Evolutionary conservation across 2,329 filamentous ascomycete genomes (phyloP).

Genomic region (Pseudovirgaria hyperparasitica): DNA sequence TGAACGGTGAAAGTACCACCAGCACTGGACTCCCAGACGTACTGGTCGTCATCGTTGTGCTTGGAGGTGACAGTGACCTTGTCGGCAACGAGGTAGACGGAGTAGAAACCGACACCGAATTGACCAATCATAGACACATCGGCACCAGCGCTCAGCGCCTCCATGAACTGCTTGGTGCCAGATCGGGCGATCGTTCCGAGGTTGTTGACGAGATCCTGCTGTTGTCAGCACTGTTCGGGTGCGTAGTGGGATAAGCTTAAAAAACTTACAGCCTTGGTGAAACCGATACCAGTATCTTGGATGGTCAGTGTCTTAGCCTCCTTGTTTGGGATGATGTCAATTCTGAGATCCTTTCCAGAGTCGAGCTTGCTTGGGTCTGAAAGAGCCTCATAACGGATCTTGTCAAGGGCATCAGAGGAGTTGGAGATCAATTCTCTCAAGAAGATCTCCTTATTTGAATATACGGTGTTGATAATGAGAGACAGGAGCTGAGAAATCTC

Average conservation of each 20-base stretch:
- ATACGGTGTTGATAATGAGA: slow-evolving; percentile 99
- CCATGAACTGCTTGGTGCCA: slow-evolving; percentile 99
- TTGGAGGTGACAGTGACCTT: slow-evolving; percentile 91
- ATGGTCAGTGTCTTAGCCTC: slow-evolving; percentile 96
- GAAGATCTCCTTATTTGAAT: slow-evolving; percentile 99
- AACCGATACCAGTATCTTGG: slow-evolving; percentile 96
- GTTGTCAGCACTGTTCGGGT: slow-evolving; percentile 22
- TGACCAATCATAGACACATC: slow-evolving; percentile 99
- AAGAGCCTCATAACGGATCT: slow-evolving; percentile 97
- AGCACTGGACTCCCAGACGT: slow-evolving; percentile 96
- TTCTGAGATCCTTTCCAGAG: slow-evolving; percentile 91
- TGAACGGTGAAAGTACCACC: slow-evolving; percentile 94
- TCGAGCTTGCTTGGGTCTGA: slow-evolving; percentile 97
- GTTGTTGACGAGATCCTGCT: slow-evolving; percentile 98
- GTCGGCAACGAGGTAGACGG: slow-evolving; percentile 97
- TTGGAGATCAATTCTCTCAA: slow-evolving; percentile 97
- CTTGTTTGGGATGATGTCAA: slow-evolving; percentile 98
- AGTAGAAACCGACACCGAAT: slow-evolving; percentile 99
- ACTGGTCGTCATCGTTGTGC: slow-evolving; percentile 99
- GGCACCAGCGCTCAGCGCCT: slow-evolving; percentile 93
- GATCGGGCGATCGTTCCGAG: slow-evolving; percentile 98
- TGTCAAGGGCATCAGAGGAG: slow-evolving; percentile 97
- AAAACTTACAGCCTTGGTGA: slow-evolving; percentile 94
- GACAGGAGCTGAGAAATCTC: slow-evolving; percentile 99
- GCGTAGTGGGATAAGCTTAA: slow-evolving; percentile 1